Base-by-base conservation (phyloP, 495 filamentous ascomycete species). In the Saxophila tyrrhenica region DNA sequence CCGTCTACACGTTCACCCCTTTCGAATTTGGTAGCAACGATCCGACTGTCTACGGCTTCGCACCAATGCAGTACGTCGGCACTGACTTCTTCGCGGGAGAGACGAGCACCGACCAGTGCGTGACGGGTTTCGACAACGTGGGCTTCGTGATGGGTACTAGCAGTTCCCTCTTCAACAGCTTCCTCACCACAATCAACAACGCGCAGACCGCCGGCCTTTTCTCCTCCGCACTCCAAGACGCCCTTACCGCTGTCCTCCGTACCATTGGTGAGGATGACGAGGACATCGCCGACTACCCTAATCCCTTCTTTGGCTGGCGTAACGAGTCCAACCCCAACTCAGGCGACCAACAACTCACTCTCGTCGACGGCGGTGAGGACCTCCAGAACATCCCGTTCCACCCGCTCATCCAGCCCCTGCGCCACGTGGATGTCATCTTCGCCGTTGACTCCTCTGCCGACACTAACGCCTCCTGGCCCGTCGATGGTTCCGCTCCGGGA, bases 131-230 rank as follows among this genome's bases (percentile, higher is more conserved):
- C 60, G 91, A 97, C 71, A 88, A 88, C 62, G 78, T 75, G 42
- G 89, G 88, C 21, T 97, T 77, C 65, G 70, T 95, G 29, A 89
- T 94, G 78, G 92, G 91, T 29, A 95, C 90, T 0, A 90, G 85
- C n/a, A 87, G 83, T 19, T 84, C 84, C 10, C 77, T 96, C 29
- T 96, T 97, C 81, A 96, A 97, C 70, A 67, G 75, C 51, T 75
- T 84, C 67, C 61, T 92, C 1, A 74, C 89, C 0, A 64, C 79
- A 38, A 72, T 87, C 42, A 64, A 71, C 55, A 25, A 23, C 9
- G 64, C 67, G 23, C 69, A 75, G 55, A 62, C 63, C 15, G 74
- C 75, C 10, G 62, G 66, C 22, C 65, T 90, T 2, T 81, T 83
- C 0, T 22, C 50, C 1, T 53, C 70, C 13, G 52, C 82, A 29